Percentiles rank a stretch among this genome's conserved stretches.
These are phyloP conservation scores for Cryptosporidium parvum DNA, from an alignment of 169 alveolate species.

Conservation along the genomic window DNA sequence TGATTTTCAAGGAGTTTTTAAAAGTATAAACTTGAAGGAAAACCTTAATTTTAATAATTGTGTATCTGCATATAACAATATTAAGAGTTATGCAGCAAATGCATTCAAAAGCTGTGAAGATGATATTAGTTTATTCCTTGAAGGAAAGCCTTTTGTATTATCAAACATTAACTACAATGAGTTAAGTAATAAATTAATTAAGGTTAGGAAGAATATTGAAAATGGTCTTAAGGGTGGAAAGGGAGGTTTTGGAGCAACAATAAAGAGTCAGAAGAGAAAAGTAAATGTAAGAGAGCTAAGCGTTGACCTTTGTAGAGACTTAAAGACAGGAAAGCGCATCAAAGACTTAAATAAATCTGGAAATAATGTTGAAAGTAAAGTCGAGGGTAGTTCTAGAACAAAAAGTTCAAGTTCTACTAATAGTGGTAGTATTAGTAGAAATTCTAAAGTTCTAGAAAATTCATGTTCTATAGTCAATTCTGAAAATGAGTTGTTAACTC, in stretches of 20 bases:
- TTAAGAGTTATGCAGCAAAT: slow-evolving; percentile 41
- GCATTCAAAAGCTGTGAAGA: slow-evolving; percentile 49
- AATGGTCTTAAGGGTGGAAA: slow-evolving; percentile 63
- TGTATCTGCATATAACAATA: slow-evolving; percentile 15
- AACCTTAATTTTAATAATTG: not conserved
- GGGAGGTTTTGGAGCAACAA: slow-evolving; percentile 76
- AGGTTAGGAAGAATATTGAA: slow-evolving; percentile 38
- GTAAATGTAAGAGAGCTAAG: slow-evolving; percentile 29
- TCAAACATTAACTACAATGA: slow-evolving; percentile 39
- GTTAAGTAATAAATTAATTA: slow-evolving; percentile 20
- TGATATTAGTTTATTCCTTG: slow-evolving; percentile 35
- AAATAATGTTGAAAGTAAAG: not conserved
- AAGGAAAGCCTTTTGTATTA: slow-evolving; percentile 53
- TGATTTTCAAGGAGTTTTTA: slow-evolving; percentile 67
- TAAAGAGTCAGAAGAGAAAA: slow-evolving; percentile 62
- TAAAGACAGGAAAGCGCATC: slow-evolving; percentile 58
- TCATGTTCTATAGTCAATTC: not conserved
- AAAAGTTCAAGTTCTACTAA: not conserved
- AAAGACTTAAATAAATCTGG: slow-evolving; percentile 9
- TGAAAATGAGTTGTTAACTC: slow-evolving; percentile 21
- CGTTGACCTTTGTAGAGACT: slow-evolving; percentile 44
- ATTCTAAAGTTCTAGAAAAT: not conserved
- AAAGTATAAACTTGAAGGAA: slow-evolving; percentile 30
- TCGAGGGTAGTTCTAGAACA: not conserved
- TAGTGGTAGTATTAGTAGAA: not conserved